phyloP scores from a whole-genome alignment of 2,329 filamentous ascomycete genomes.

The Cladosporium sp. region DNA sequence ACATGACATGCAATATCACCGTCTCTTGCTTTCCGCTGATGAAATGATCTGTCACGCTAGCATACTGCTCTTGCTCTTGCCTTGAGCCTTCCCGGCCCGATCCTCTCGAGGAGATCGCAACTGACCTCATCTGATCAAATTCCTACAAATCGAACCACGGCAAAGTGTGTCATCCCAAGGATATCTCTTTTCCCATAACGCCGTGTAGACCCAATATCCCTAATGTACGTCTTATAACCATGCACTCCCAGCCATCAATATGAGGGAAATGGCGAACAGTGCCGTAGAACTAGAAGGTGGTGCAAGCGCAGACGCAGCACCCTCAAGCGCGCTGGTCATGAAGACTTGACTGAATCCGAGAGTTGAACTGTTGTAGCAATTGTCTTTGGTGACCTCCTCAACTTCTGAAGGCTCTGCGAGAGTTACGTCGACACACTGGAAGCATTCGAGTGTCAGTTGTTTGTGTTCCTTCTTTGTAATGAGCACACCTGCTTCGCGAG shows the following conservation, averaged over 20 bases:
- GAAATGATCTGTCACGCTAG: too few relatives aligned
- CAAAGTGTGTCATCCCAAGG: too few relatives aligned
- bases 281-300: neutral
- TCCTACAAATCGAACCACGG: too few relatives aligned
- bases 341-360: constrained; percentile 73
- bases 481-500: neutral
- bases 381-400: constrained; percentile 67
- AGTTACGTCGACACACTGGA: constrained; percentile 87
- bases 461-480: neutral
- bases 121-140: too few relatives aligned
- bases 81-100: too few relatives aligned
- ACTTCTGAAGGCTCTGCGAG: constrained; percentile 80
- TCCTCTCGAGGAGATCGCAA: too few relatives aligned
- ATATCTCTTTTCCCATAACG: too few relatives aligned
- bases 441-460: neutral
- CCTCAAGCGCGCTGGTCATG: neutral
- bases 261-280: neutral
- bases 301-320: too few relatives aligned
- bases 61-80: too few relatives aligned
- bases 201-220: too few relatives aligned
- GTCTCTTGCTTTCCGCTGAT: too few relatives aligned
- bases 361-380: constrained; percentile 82
- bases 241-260: neutral
- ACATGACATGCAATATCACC: too few relatives aligned
- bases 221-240: neutral